Base-by-base conservation (phyloP, 2,329 filamentous ascomycete genomes). In the Talaromyces sp. region DNA sequence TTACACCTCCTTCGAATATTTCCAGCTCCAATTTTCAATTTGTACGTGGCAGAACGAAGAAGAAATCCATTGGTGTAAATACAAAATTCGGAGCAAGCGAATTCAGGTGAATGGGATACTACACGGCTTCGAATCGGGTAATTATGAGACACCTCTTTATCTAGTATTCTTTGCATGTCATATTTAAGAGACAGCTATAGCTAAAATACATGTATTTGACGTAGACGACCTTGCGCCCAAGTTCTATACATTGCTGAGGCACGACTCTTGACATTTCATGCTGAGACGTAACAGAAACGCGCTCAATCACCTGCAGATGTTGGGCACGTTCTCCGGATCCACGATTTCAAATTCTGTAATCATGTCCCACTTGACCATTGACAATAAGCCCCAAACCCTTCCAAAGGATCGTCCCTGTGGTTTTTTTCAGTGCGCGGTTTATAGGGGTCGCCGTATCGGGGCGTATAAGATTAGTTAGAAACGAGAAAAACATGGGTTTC, bases 401-500 rank as follows among this genome's bases (percentile, higher is more conserved):
- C 52, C 11, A 62, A 46, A 3, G 60, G 35, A 55, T 62, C 53
- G 1, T 57, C 60, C 60, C 50, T 59, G 43, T 0, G 60, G 60
- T 9, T 43, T 54, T 54, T 41, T 56, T 51, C 8, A 62, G 60
- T 12, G 51, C 56, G 2, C 19, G 46, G 10, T 59, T 62, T 3
- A 62, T 24, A 10, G 57, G 21, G 14, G 60, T 62, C 10, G 50
- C 60, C 24, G 60, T 55, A n/a, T 56, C 60, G 80, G 84, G 83
- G 3, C 85, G 76, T 29, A 87, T 78, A 43, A 86, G 82, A 2
- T 87, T 70, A 3, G 85, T 85, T 62, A 87, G 68, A 0, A 80
- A 84, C 52, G 80, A 80, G 64, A 87, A 87, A 87, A 2, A 74
- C 77, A 64, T 87, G 85, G 59, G 73, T 83, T 73, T 87, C 85